Evolutionary conservation across 2,329 filamentous ascomycete genomes (phyloP), one percentile per base, ranked within the genome.

Genomic region (Pestalotiopsis sp.): DNA sequence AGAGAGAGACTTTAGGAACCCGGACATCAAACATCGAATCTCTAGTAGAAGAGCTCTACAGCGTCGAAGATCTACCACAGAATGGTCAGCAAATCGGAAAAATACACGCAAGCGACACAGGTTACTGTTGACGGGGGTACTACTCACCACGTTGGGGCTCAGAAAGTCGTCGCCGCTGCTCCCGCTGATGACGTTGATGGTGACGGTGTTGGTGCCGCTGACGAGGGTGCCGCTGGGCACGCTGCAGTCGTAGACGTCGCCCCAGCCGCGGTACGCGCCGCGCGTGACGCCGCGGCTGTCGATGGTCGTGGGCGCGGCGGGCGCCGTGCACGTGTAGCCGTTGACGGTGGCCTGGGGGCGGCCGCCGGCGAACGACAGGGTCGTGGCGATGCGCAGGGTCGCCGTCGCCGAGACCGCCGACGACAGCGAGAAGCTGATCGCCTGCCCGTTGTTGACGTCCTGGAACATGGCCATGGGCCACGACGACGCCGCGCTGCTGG

Each of bases 381-480:
- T 89, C 0, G 87, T 89, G 2, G 85, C 86, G 60, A 89, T 82
- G 30, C 86, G 81, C 10, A 89, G 78, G 0, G 84, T 88, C 0
- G 84, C 82, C 0, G 81, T 79, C 0, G 79, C 81, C 1, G 78
- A 78, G 38, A 84, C 78, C 0, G 80, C 76, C 10, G 80, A 77
- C 0, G 78, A 78, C 0, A 85, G 77, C 1, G 80, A 80, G 71
- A 89, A 87, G 59, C 67, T 71, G 69, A 76, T 75, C 66, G 69
- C 70, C 66, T 73, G 72, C 4, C 73, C 75, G 69, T 75, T 70
- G 44, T 82, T 83, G 71, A 88, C 86, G 1, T 81, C 85, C 69
- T 85, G 83, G 73, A 86, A 86, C 10, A 88, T 76, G 1, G 87
- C 86, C 87, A 89, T 89, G 1, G 87, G 87, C 68, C 88, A 86